Evolutionary conservation across 768 basidiomycete genomes (phyloP).

Genomic region (Amanita inopinata): DNA sequence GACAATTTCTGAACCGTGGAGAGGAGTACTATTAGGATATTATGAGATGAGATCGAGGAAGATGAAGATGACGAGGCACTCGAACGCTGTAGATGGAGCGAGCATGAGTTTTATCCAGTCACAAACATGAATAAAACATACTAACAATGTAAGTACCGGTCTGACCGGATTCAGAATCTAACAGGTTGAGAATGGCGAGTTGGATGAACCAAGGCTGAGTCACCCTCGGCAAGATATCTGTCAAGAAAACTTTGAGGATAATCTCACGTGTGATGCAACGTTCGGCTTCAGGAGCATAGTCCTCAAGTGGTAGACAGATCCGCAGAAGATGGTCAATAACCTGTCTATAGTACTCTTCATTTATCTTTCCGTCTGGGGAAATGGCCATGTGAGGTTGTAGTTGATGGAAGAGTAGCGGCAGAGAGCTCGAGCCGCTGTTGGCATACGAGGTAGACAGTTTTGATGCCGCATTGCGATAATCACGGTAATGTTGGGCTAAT

Average conservation of each 20-base stretch:
- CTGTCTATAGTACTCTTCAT: conserved; percentile 74
- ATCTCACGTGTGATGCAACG: conserved; percentile 81
- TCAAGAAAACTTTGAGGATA: conserved; percentile 65
- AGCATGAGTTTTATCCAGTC: conserved; percentile 11
- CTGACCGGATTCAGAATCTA: conserved; percentile 34
- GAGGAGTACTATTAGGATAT: conserved; percentile 57
- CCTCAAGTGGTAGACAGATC: conserved; percentile 63
- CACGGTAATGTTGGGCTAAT: conserved; percentile 65
- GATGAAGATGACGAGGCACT: conserved; percentile 22
- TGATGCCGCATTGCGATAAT: conserved; percentile 59
- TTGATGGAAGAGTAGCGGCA: conserved; percentile 66
- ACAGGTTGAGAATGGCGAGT: conserved; percentile 50
- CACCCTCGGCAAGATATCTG: conserved; percentile 56
- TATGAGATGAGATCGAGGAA: conserved; percentile 37
- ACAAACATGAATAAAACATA: conserved; percentile 6
- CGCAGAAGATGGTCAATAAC: conserved; percentile 69
- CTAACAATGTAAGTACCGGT: conserved; percentile 22
- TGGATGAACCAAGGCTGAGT: conserved; percentile 91
- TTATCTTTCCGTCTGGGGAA: conserved; percentile 49
- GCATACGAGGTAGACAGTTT: conserved; percentile 68
- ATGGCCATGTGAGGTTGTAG: conserved; percentile 83
- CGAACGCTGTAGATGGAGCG: conserved; percentile 17
- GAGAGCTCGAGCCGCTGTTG: conserved; percentile 47
- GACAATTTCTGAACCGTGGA: conserved; percentile 69
- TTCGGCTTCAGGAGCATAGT: conserved; percentile 71